A percentile compares a stretch with the other conserved stretches of the same genome.
Conservation (phyloP, 2,329 filamentous ascomycete genomes). For the Pseudogymnoascus sp. region DNA sequence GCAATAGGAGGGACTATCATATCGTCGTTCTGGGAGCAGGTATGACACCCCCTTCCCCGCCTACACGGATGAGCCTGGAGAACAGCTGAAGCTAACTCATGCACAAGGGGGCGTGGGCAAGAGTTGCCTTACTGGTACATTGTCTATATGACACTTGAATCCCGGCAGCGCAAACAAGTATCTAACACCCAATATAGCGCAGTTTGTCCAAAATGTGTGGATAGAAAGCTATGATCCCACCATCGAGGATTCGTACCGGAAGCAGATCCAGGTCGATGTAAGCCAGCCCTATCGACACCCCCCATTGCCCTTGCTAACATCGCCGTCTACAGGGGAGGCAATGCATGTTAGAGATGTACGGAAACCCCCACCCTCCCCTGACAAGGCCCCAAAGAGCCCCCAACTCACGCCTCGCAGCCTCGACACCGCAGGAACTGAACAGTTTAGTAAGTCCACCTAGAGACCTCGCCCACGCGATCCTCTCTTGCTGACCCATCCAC, state of each 20-base stretch:
- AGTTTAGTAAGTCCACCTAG: conserved; percentile 53
- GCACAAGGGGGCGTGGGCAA: conserved; percentile 61
- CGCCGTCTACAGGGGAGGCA: conserved; percentile 48
- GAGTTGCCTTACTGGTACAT: conserved; percentile 62
- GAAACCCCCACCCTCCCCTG: conserved; percentile 13
- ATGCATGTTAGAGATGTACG: conserved; percentile 64
- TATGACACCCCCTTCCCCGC: conserved; percentile 23
- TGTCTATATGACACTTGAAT: conserved; percentile 14
- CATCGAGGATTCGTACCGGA: conserved; percentile 54
- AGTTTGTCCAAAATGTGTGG: conserved; percentile 71
- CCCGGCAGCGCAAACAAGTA: conserved; percentile 11
- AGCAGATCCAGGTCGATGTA: conserved; percentile 60
- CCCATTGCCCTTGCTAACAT: neutral
- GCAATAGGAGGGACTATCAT: conserved; percentile 50
- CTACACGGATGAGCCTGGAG: neutral
- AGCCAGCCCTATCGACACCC: conserved; percentile 26
- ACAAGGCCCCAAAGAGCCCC: neutral
- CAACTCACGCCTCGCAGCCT: conserved; percentile 35
- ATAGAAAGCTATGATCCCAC: conserved; percentile 61
- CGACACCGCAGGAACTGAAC: conserved; percentile 67
- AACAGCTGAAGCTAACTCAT: neutral
- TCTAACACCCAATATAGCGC: conserved; percentile 39
- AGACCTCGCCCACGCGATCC: conserved; percentile 18
- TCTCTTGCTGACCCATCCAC: conserved; percentile 15
- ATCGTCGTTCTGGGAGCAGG: conserved; percentile 59